A percentile compares a stretch with the other conserved stretches of the same genome.
Conservation (phyloP, 257 asterid genomes). For the Linderniella brevidens region DNA sequence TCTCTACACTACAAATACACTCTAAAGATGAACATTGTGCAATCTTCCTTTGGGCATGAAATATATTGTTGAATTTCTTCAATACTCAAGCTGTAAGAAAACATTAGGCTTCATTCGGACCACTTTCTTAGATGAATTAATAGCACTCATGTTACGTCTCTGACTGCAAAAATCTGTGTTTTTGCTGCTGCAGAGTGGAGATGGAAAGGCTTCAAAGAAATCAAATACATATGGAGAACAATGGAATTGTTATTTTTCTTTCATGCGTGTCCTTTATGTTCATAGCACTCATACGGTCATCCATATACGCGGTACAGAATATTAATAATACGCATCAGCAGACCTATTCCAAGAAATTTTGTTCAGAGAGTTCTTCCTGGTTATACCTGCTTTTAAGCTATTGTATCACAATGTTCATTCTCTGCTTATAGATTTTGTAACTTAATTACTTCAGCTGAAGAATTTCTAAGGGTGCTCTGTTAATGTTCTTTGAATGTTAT, state of each 20-base stretch:
- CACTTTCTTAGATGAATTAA: too few relatives aligned
- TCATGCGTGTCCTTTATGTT: slow-evolving; percentile 40
- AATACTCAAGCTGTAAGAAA: too few relatives aligned
- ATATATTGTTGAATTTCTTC: too few relatives aligned
- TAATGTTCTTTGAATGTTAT: too few relatives aligned
- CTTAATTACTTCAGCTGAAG: slow-evolving; percentile 1
- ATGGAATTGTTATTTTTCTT: slow-evolving; percentile 57
- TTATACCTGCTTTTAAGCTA: slow-evolving; percentile 43
- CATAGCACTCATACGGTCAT: slow-evolving; percentile 28
- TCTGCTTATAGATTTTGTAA: slow-evolving; percentile 26
- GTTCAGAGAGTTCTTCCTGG: slow-evolving; percentile 55
- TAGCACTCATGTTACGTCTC: too few relatives aligned
- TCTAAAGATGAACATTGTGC: too few relatives aligned
- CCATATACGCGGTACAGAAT: slow-evolving; percentile 24
- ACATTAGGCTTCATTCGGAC: too few relatives aligned
- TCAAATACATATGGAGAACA: slow-evolving; percentile 68
- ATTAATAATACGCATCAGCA: slow-evolving; percentile 12
- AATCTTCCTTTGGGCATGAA: too few relatives aligned
- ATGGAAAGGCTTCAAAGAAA: slow-evolving; percentile 40
- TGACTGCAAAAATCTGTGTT: background rate
- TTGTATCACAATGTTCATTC: slow-evolving; percentile 25
- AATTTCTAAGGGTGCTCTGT: background rate
- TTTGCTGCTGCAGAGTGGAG: slow-evolving; percentile 39
- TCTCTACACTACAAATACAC: too few relatives aligned
- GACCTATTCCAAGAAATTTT: slow-evolving; percentile 47